Evolutionary conservation across 1,284 basidiomycete species (phyloP).

Genomic region (Papiliotrema terrestris): DNA sequence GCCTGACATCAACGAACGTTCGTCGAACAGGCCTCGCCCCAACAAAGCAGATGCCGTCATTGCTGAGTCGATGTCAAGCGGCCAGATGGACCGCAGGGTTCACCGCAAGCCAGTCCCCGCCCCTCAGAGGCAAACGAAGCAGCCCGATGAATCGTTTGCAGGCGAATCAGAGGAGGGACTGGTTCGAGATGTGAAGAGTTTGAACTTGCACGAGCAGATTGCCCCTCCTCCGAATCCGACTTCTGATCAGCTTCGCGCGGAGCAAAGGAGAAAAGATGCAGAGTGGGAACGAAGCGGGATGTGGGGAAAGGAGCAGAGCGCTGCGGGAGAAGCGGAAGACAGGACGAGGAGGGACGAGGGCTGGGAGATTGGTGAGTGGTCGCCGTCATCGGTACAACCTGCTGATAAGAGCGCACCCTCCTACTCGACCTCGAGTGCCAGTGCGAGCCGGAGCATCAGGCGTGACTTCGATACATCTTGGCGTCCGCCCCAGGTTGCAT

Average conservation of each 20-base stretch:
- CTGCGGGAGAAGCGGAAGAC: conserved; percentile 26
- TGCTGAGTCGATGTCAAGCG: not conserved
- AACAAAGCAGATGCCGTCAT: not conserved
- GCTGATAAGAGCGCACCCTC: conserved; percentile 30
- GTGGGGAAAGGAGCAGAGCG: conserved; percentile 19
- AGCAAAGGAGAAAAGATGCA: conserved; percentile 5
- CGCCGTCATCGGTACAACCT: not conserved
- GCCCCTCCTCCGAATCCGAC: not conserved
- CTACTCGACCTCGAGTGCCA: conserved; percentile 23
- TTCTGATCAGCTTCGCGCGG: not conserved
- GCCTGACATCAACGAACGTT: not conserved
- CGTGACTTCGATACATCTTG: conserved; percentile 36
- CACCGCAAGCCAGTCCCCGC: not conserved
- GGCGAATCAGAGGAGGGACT: conserved; percentile 20
- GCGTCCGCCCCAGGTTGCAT: conserved; percentile 35
- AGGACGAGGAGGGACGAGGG: conserved; percentile 19
- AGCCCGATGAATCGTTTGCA: conserved; percentile 3
- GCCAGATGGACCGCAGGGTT: not conserved
- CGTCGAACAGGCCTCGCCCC: not conserved
- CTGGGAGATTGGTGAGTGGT: conserved; percentile 28
- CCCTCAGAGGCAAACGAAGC: not conserved
- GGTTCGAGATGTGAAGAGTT: conserved; percentile 2
- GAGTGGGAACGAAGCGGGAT: conserved; percentile 31
- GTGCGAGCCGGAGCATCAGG: conserved; percentile 30
- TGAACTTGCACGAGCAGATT: not conserved